Percentiles rank a stretch among this genome's conserved stretches.
These are phyloP conservation scores for Penicillium freii DNA, from an alignment of 2,329 filamentous ascomycete genomes.

Conservation along the genomic window DNA sequence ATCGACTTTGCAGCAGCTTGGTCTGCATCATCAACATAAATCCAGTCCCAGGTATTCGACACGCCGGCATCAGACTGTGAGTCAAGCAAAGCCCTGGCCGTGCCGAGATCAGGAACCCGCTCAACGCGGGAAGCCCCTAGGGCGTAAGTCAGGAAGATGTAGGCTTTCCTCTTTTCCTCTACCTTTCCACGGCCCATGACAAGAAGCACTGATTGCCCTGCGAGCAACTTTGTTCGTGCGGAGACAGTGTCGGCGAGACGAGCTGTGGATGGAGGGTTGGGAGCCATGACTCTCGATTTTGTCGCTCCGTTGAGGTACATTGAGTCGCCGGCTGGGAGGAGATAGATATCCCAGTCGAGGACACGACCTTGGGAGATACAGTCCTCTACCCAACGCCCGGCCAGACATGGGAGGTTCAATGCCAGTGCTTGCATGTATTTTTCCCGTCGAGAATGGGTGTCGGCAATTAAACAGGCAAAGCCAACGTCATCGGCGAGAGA, in stretches of 20 bases:
- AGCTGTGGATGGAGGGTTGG: constrained; percentile 59
- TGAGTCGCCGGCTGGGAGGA: constrained; percentile 82
- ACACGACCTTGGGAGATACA: constrained; percentile 63
- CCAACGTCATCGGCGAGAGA: constrained; percentile 56
- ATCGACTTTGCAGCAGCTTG: constrained; percentile 55
- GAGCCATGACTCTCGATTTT: constrained; percentile 66
- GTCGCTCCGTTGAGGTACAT: constrained; percentile 72
- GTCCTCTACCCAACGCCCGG: constrained; percentile 74
- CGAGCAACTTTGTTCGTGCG: constrained; percentile 62
- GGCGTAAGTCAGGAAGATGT: constrained; percentile 75
- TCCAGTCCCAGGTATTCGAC: constrained; percentile 62
- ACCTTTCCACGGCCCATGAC: constrained; percentile 64
- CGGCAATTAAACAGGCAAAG: constrained; percentile 83
- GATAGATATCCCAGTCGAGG: constrained; percentile 74
- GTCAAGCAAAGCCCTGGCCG: constrained; percentile 61
- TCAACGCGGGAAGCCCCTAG: constrained; percentile 69
- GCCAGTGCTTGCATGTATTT: constrained; percentile 96
- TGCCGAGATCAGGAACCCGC: constrained; percentile 62
- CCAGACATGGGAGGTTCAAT: constrained; percentile 81
- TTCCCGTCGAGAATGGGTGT: constrained; percentile 77
- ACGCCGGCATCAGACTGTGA: constrained; percentile 48
- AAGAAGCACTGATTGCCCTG: constrained; percentile 66
- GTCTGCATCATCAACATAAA: constrained; percentile 70
- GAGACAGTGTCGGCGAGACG: constrained; percentile 58
- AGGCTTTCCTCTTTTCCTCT: constrained; percentile 67